Percentiles rank a stretch among this genome's conserved stretches.
Conservation (phyloP, 805 yeast species). For the Kazachstania bromeliacearum region DNA sequence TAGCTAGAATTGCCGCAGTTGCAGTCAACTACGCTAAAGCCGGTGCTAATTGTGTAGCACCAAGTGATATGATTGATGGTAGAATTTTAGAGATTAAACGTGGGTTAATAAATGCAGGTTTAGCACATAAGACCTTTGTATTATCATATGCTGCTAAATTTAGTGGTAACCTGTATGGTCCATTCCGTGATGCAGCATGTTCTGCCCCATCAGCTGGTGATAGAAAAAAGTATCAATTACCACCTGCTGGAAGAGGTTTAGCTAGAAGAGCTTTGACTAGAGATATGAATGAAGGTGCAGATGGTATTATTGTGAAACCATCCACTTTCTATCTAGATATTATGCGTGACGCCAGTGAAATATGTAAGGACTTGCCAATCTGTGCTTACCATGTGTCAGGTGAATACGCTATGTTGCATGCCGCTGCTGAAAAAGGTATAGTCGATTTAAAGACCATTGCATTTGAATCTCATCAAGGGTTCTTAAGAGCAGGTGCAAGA, state of each 20-base stretch:
- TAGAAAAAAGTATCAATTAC: constrained; percentile 86
- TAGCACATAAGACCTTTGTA: constrained; percentile 82
- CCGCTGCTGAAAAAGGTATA: constrained; percentile 93
- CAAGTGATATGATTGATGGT: constrained; percentile 97
- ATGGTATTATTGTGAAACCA: constrained; percentile 91
- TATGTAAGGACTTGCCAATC: constrained; percentile 77
- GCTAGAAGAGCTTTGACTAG: constrained; percentile 86
- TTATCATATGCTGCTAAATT: constrained; percentile 95
- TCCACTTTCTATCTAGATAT: constrained; percentile 91
- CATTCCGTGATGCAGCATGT: constrained; percentile 96
- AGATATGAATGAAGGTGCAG: constrained; percentile 88
- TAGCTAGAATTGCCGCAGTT: constrained; percentile 80
- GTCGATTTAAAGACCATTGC: constrained; percentile 71
- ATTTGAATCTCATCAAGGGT: constrained; percentile 84
- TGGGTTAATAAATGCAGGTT: constrained; percentile 68
- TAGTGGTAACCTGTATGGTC: constrained; percentile 85
- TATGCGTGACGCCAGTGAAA: constrained; percentile 75
- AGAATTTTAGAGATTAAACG: constrained; percentile 78
- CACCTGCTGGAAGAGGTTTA: constrained; percentile 84
- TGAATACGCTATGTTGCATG: constrained; percentile 95
- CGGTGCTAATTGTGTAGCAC: constrained; percentile 93
- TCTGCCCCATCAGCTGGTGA: constrained; percentile 85
- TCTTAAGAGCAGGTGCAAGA: constrained; percentile 92
- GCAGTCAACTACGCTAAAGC: constrained; percentile 93
- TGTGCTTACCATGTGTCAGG: constrained; percentile 97